Evolutionary conservation across 83 land plant genomes (phyloP).

Genomic region (Diphasiastrum complanatum): DNA sequence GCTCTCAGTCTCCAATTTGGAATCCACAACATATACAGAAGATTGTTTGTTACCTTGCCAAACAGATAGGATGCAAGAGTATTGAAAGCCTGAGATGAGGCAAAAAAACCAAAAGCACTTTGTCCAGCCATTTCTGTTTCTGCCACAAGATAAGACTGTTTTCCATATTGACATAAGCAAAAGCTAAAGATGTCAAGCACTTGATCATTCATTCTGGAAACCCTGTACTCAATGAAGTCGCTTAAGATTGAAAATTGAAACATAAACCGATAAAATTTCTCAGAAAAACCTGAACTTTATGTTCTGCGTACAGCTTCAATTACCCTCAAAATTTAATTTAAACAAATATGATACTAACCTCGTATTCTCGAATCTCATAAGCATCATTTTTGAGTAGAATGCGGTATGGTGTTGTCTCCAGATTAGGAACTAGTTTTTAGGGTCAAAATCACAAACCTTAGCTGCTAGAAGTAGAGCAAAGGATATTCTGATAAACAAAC

Average conservation of each 20-base stretch:
- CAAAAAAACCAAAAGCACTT: slow-evolving; percentile 76
- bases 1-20: too few relatives aligned
- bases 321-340: not conserved
- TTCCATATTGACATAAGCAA: not conserved
- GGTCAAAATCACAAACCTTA: slow-evolving; percentile 5
- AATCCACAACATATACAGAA: not conserved
- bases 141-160: slow-evolving; percentile 79
- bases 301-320: not conserved
- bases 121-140: slow-evolving; percentile 81
- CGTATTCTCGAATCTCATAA: slow-evolving; percentile 77
- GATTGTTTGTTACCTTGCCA: slow-evolving; percentile 67
- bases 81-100: slow-evolving; percentile 79
- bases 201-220: not conserved
- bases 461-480: not conserved
- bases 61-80: slow-evolving; percentile 77
- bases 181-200: slow-evolving; percentile 1
- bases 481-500: not conserved
- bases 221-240: not conserved
- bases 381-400: slow-evolving; percentile 45
- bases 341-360: slow-evolving; percentile 39
- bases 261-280: not conserved
- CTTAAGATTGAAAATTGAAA: not conserved
- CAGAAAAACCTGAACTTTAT: not conserved
- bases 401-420: slow-evolving; percentile 63
- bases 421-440: slow-evolving; percentile 91